Evolutionary conservation across 2,329 filamentous ascomycete species (phyloP).

Genomic region (Aulographum hederae): DNA sequence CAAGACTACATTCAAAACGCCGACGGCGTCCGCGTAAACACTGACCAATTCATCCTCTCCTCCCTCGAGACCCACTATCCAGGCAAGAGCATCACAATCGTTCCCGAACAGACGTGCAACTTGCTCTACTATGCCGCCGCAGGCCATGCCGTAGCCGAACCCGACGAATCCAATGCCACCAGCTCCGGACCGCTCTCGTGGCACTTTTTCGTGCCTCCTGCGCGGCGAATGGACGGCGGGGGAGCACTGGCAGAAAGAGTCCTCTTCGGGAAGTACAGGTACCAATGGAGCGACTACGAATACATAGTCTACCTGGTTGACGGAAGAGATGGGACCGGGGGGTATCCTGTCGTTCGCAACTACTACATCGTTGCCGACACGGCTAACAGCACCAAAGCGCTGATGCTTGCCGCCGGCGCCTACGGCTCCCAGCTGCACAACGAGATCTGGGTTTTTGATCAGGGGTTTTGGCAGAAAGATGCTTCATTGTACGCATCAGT

Average conservation of each 20-base stretch:
- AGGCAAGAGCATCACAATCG: slow-evolving; percentile 1
- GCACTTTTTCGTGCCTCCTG: not conserved
- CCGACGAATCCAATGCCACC: not conserved
- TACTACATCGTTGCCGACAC: slow-evolving; percentile 2
- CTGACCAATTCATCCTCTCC: slow-evolving; percentile 1
- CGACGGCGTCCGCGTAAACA: slow-evolving; percentile 1
- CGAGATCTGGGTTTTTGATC: slow-evolving; percentile 49
- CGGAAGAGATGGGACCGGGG: slow-evolving; percentile 2
- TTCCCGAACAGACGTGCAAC: not conserved
- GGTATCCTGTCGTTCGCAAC: slow-evolving; percentile 1
- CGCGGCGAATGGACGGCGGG: not conserved
- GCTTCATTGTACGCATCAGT: slow-evolving; percentile 37
- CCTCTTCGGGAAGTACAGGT: not conserved
- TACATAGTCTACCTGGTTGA: not conserved
- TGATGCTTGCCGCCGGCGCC: slow-evolving; percentile 31
- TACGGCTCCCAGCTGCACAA: slow-evolving; percentile 36
- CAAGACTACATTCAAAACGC: slow-evolving; percentile 1
- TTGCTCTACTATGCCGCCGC: not conserved
- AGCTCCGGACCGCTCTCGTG: not conserved
- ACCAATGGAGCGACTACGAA: not conserved
- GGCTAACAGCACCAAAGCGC: slow-evolving; percentile 5
- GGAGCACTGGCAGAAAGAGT: not conserved
- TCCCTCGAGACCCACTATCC: slow-evolving; percentile 2
- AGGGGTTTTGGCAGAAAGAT: slow-evolving; percentile 43
- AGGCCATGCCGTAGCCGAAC: not conserved